phyloP scores from a whole-genome alignment of 2,329 filamentous ascomycete species.

The Penicillium sp. region DNA sequence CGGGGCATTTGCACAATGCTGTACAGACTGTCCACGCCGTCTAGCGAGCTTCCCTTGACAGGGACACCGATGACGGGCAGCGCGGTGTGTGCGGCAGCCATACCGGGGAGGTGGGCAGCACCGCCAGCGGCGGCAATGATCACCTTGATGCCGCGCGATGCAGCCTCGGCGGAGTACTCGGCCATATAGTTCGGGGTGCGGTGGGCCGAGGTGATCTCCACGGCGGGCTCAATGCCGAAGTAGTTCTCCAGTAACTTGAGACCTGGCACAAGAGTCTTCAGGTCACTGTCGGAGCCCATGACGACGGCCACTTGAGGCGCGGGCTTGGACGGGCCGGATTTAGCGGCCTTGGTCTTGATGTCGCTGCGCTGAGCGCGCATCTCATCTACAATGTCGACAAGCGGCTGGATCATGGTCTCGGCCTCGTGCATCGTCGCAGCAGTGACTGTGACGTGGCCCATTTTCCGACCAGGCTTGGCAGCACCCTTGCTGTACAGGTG shows the following conservation, averaged over 20 bases:
- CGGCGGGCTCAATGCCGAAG: constrained; percentile 42
- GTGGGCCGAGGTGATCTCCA: constrained; percentile 52
- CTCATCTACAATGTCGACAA: constrained; percentile 71
- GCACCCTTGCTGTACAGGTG: constrained; percentile 89
- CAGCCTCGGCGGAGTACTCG: constrained; percentile 59
- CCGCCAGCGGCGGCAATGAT: constrained; percentile 73
- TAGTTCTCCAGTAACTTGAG: constrained; percentile 42
- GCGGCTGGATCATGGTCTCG: constrained; percentile 61
- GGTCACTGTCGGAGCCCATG: constrained; percentile 48
- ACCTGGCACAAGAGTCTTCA: constrained; percentile 43
- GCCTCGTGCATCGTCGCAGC: constrained; percentile 62
- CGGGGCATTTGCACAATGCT: constrained; percentile 73
- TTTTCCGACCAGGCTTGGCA: constrained; percentile 83
- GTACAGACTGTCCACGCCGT: constrained; percentile 65
- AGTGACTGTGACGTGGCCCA: constrained; percentile 86
- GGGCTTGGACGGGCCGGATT: constrained; percentile 31
- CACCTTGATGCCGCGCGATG: constrained; percentile 62
- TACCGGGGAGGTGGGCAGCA: constrained; percentile 69
- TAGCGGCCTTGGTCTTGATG: constrained; percentile 31
- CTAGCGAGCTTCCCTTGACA: constrained; percentile 66
- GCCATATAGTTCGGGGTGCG: constrained; percentile 67
- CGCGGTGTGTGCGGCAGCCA: constrained; percentile 65
- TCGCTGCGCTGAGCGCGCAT: constrained; percentile 59
- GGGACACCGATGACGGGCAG: constrained; percentile 74
- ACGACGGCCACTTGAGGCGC: constrained; percentile 42